Conservation (phyloP, 345 rosid species). For the Orychophragmus violaceus region DNA sequence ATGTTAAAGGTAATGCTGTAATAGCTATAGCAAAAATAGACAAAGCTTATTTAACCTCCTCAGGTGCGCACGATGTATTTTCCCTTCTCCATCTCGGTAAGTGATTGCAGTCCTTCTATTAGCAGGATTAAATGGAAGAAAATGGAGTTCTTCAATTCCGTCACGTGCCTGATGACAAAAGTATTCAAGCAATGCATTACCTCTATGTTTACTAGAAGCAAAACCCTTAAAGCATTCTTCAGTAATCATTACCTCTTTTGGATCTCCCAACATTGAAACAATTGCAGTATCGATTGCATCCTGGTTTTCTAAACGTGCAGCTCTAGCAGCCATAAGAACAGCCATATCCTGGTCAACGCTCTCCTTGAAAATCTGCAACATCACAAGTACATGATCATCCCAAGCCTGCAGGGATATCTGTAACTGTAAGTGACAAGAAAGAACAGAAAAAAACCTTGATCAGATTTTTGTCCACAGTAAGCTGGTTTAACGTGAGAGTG, state of each 20-base stretch:
- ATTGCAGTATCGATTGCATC: slow-evolving; percentile 87
- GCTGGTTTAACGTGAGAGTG: slow-evolving; percentile 83
- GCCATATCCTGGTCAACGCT: slow-evolving; percentile 61
- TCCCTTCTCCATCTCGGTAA: slow-evolving; percentile 53
- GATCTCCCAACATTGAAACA: slow-evolving; percentile 76
- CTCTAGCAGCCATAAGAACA: slow-evolving; percentile 84
- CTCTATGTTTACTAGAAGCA: too few species aligned
- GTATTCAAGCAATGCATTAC: not conserved
- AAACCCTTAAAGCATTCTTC: too few species aligned
- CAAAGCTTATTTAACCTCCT: slow-evolving; percentile 52
- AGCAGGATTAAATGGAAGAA: slow-evolving; percentile 86
- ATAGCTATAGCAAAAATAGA: not conserved
- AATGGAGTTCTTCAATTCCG: slow-evolving; percentile 77
- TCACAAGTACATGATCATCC: too few species aligned
- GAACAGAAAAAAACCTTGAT: not conserved
- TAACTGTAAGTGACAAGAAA: too few species aligned
- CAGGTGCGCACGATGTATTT: slow-evolving; percentile 89
- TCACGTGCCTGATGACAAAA: slow-evolving; percentile 60
- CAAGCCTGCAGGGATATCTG: too few species aligned
- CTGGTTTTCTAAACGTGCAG: slow-evolving; percentile 85
- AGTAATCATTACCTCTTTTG: too few species aligned
- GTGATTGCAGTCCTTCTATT: slow-evolving; percentile 88
- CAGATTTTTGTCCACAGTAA: slow-evolving; percentile 60
- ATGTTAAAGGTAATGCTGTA: too few species aligned
- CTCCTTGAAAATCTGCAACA: slow-evolving; percentile 54